Evolutionary conservation across 2,329 filamentous ascomycete species (phyloP).

Genomic region (Domatiomyces catenatus): DNA sequence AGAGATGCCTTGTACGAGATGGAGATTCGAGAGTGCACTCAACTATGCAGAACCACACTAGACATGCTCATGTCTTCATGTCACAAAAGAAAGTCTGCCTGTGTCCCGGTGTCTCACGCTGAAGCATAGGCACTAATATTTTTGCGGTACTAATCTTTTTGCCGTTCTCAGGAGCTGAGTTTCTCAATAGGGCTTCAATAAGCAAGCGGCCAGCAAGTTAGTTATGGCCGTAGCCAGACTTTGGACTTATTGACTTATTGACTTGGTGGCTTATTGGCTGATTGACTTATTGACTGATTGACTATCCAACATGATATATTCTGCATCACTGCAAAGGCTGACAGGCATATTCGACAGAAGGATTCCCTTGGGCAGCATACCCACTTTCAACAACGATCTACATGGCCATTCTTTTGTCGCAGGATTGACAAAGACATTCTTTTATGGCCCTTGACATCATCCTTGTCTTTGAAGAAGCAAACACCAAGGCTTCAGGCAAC

Average conservation of each 20-base stretch:
- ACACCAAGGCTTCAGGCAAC: not conserved
- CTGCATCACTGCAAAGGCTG: not conserved
- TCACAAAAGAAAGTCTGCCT: too few species aligned
- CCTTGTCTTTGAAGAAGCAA: not conserved
- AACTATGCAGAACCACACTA: too few species aligned
- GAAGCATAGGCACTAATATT: too few species aligned
- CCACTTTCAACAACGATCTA: not conserved
- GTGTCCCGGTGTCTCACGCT: too few species aligned
- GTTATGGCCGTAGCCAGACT: not conserved
- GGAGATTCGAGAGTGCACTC: too few species aligned
- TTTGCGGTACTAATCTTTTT: too few species aligned
- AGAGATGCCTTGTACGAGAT: too few species aligned
- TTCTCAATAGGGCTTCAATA: not conserved
- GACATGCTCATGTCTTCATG: too few species aligned
- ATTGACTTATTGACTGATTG: not conserved
- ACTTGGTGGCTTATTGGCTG: not conserved
- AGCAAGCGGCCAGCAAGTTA: not conserved
- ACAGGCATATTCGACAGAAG: not conserved
- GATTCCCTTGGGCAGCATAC: not conserved
- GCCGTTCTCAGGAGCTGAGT: too few species aligned
- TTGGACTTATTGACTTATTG: not conserved
- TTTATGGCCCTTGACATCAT: not conserved
- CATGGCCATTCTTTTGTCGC: too few species aligned
- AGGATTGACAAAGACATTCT: not conserved
- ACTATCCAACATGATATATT: not conserved